A percentile compares a stretch with the other conserved stretches of the same genome.
These are phyloP conservation scores for Phytophthora tentaculata DNA, from an alignment of 352 stramenopile species.

Conservation along the genomic window DNA sequence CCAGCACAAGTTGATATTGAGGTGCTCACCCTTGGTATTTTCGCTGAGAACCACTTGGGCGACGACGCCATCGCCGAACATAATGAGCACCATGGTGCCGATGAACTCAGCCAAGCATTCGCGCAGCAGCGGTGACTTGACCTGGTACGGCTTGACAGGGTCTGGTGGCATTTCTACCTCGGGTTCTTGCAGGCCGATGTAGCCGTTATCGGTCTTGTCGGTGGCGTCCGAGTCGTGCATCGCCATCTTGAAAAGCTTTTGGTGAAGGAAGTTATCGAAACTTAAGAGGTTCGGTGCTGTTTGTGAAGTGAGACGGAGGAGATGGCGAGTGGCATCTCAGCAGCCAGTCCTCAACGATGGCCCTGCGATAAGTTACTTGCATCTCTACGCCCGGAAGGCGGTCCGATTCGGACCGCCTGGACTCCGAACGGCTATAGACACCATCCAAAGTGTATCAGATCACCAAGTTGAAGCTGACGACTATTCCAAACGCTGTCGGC, in stretches of 20 bases:
- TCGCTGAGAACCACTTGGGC: slow-evolving; percentile 64
- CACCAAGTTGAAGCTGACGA: not conserved
- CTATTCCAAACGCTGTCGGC: not conserved
- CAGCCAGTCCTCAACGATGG: too few relatives aligned
- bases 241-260: not conserved
- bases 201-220: slow-evolving; percentile 35
- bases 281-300: not conserved
- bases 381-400: too few relatives aligned
- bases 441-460: not conserved
- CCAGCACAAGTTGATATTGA: slow-evolving; percentile 77
- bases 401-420: too few relatives aligned
- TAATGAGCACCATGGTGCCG: slow-evolving; percentile 66
- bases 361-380: too few relatives aligned
- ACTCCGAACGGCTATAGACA: too few relatives aligned
- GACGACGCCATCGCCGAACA: slow-evolving; percentile 70
- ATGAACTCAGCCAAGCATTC: slow-evolving; percentile 73
- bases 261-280: not conserved
- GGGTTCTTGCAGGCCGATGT: slow-evolving; percentile 29
- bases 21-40: slow-evolving; percentile 61
- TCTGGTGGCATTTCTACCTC: slow-evolving; percentile 38
- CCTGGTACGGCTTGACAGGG: slow-evolving; percentile 30
- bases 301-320: too few relatives aligned
- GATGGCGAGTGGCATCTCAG: too few relatives aligned
- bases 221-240: slow-evolving; percentile 5
- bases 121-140: slow-evolving; percentile 45